phyloP scores from a whole-genome alignment of 139 green algal genomes.

The Chlamydomonas urium region DNA sequence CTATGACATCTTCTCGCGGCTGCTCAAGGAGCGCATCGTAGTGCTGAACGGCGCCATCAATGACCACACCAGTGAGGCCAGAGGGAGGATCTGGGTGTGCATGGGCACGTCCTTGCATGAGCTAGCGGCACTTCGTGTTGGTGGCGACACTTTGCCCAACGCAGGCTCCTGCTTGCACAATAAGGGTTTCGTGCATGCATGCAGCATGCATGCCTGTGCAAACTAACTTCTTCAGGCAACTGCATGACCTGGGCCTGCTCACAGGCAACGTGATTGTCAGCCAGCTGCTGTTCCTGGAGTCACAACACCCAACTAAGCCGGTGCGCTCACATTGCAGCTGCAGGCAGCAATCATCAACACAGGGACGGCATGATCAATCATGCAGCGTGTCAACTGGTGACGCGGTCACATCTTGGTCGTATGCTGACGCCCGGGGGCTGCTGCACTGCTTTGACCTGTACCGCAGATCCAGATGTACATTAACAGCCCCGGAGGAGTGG shows the following conservation, averaged over 20 bases:
- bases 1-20: slow-evolving; percentile 90
- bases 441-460: background rate
- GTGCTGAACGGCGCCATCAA: slow-evolving; percentile 82
- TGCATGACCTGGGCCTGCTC: too few species aligned
- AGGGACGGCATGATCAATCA: background rate
- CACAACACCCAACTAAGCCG: slow-evolving; percentile 86
- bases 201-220: too few species aligned
- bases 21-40: slow-evolving; percentile 82
- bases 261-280: slow-evolving; percentile 73
- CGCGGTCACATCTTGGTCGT: too few species aligned
- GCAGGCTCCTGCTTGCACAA: too few species aligned
- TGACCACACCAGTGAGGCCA: slow-evolving; percentile 73
- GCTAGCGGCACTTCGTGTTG: too few species aligned
- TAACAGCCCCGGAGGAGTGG: slow-evolving; percentile 87
- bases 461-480: slow-evolving; percentile 98
- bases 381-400: too few species aligned
- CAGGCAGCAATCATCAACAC: background rate
- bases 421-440: background rate
- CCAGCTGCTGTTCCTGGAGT: slow-evolving; percentile 92
- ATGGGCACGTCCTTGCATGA: too few species aligned
- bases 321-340: too few species aligned
- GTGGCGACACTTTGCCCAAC: too few species aligned
- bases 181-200: too few species aligned
- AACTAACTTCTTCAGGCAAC: too few species aligned
- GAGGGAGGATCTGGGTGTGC: too few species aligned